Base-by-base conservation (phyloP, 192 early-diverging fungal species). In the Podila clonocystis region DNA sequence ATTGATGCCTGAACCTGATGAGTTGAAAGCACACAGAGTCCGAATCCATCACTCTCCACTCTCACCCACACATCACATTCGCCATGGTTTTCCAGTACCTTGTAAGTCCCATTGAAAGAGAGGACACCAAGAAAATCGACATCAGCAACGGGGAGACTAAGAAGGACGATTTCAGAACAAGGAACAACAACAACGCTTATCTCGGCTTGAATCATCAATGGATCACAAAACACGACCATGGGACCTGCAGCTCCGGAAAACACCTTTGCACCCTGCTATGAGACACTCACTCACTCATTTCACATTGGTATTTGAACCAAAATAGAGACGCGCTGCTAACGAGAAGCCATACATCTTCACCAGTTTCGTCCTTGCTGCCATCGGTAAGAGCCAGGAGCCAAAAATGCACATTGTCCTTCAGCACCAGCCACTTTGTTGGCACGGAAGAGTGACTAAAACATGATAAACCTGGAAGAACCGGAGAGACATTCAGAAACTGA, bases 61-160 rank as follows among this genome's bases (percentile, higher is more conserved):
- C 64, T 31, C 64, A 36, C 24, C 24, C 20, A 15, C 22, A 50
- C 74, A 58, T 36, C 34, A 30, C 45, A 55, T 28, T 19, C 63
- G 60, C 60, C 77, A 80, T 80, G 77, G 77, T 80, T 48, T 41
- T 80, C 57, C 70, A 72, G 62, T 80, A 80, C 71, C 65, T 80
- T 73, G 77, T 80, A 80, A 69, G 77, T 80, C 75, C 15, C 13
- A 7, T 19, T 7, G 11, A n/a, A 15, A 22, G 19, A 11, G 62
- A 36, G 20, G 22, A n/a, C 36, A 26, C 7, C 17, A 22, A 45
- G 20, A 8, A 45, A 38, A 26, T 45, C 20, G n/a, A 12, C 9
- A 64, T 38, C 41, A 45, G 20, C 36, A 9, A 13, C 22, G 49
- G 11, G 20, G 22, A n/a, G 1, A 55, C 24, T 0, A 45, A 15